Percentiles rank a stretch among this genome's conserved stretches.
phyloP scores from a whole-genome alignment of 441 rosid genomes.

The Caryocar brasiliense region DNA sequence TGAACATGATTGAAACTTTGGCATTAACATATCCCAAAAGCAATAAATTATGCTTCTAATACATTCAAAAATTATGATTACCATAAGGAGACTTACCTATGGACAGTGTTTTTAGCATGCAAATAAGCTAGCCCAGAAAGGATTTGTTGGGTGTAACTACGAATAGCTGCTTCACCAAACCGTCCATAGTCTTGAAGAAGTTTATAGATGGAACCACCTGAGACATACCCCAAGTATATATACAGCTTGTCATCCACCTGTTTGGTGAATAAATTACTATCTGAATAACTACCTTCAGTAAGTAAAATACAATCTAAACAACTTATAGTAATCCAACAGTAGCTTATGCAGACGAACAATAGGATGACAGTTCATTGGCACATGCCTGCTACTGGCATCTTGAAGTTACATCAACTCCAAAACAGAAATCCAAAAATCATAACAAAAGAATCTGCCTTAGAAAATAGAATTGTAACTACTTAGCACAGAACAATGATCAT shows the following conservation, averaged over 20 bases:
- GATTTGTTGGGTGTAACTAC: conserved; percentile 89
- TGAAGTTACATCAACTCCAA: no score
- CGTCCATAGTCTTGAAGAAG: conserved; percentile 91
- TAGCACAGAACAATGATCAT: neutral
- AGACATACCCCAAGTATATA: conserved; percentile 91
- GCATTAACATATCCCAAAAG: neutral
- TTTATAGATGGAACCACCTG: conserved; percentile 95
- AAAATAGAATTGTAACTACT: neutral
- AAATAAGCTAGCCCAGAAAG: conserved; percentile 83
- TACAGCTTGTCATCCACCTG: conserved; percentile 83
- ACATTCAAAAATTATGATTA: no score
- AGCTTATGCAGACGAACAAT: neutral
- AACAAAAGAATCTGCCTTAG: no score
- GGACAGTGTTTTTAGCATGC: conserved; percentile 79
- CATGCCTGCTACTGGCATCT: no score
- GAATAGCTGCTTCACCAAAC: conserved; percentile 77
- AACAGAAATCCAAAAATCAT: no score
- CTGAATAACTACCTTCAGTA: no score
- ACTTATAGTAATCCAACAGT: neutral
- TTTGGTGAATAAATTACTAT: conserved; percentile 7
- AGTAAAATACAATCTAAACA: neutral
- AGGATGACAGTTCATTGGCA: neutral
- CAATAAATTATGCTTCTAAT: neutral
- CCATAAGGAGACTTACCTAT: conserved; percentile 50
- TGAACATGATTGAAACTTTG: conserved; percentile 20